Evolutionary conservation across 2,329 filamentous ascomycete species (phyloP).

Genomic region (Trichophyton schoenleinii): DNA sequence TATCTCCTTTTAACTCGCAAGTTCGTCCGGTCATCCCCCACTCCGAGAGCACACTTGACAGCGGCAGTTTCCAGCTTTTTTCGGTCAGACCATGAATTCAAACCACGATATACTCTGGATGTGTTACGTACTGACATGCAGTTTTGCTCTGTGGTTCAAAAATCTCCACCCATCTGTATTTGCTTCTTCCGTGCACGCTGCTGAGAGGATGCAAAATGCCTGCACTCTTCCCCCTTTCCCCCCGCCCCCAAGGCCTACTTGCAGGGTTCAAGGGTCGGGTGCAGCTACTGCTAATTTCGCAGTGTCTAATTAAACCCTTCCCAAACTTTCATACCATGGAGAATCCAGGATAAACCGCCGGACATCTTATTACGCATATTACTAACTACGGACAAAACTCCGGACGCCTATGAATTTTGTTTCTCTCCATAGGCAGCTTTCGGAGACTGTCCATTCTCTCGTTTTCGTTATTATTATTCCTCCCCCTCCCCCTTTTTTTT

Average conservation of each 20-base stretch:
- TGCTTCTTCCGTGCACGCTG: background rate
- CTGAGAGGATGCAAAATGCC: background rate
- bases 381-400: background rate
- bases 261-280: background rate
- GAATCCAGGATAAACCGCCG: background rate
- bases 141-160: background rate
- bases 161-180: background rate
- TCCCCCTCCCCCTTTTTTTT: background rate
- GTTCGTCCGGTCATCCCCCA: background rate
- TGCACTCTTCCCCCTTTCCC: background rate
- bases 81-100: background rate
- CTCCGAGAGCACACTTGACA: background rate
- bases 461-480: background rate
- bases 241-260: background rate
- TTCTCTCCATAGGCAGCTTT: background rate
- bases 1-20: background rate
- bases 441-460: background rate
- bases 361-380: background rate
- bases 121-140: background rate
- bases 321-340: background rate
- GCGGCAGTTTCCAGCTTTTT: background rate
- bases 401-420: background rate
- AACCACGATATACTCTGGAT: background rate
- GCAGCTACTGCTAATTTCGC: background rate
- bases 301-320: constrained; percentile 2